Base-by-base conservation (phyloP, 179 eudicot genomes). In the Beta macrorhiza region DNA sequence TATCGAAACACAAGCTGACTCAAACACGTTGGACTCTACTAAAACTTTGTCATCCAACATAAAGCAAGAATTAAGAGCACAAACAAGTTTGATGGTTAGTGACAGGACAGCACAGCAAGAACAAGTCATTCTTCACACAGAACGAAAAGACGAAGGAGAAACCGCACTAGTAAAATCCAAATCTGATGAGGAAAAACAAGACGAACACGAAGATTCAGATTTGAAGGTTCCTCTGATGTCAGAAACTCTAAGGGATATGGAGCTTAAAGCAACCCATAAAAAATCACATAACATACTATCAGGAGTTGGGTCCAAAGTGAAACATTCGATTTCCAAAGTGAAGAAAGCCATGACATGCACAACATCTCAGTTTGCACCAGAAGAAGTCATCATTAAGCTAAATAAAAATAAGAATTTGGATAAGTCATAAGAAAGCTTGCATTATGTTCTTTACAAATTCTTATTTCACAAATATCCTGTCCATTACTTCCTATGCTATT, bases 221-320 rank as follows among this genome's bases (percentile, higher is more conserved):
- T 79, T 79, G 11, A 86, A 82, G 68, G 81, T 81, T 15, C 89
- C 87, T 9, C 78, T 84, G 70, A 85, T 84, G 72, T 82, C 84
- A 68, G 90, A 87, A 67, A 81, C 83, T 47, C 51, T 87, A 8
- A 77, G 80, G 72, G 88, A 89, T 16, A 76, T 74, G 10, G 91
- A 92, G 29, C 72, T 75, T 55, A 91, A 90, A 84, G 79, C 76
- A 79, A 52, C 87, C 75, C 89, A 77, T 11, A 91, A 92, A 83
- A 92, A 90, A 87, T 84, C 92, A 69, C 90, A 87, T 32, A 88
- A 86, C 81, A 81, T 92, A 86, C 82, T 92, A 53, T 89, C 91
- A 58, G 92, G 97, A 14, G 92, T 92, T 47, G 93, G 93, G 62
- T 91, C 97, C 49, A 92, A 90, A 85, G 88, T 91, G 84, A 92